Evolutionary conservation across 2,329 filamentous ascomycete genomes (phyloP).

Genomic region (Penicillium corylophilum): DNA sequence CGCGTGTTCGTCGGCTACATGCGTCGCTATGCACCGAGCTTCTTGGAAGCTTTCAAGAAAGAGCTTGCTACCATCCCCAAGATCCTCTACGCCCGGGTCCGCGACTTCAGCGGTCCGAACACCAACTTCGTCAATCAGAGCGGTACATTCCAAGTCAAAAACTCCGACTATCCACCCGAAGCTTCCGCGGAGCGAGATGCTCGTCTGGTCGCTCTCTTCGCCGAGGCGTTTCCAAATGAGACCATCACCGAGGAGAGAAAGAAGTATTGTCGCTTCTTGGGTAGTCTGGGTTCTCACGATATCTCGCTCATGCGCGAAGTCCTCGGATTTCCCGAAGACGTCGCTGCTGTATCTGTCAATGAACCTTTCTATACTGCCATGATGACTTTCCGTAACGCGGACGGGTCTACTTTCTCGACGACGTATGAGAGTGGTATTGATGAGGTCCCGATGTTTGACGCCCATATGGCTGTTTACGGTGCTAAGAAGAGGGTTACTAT

Average conservation of each 20-base stretch:
- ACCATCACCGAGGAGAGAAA: slow-evolving; percentile 15
- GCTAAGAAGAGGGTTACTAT: slow-evolving; percentile 16
- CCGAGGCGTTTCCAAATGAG: slow-evolving; percentile 13
- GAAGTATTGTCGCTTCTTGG: slow-evolving; percentile 19
- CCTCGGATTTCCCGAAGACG: slow-evolving; percentile 12
- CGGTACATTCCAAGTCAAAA: slow-evolving; percentile 16
- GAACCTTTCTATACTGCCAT: slow-evolving; percentile 20
- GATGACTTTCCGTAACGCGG: slow-evolving; percentile 13
- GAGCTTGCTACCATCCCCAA: slow-evolving; percentile 13
- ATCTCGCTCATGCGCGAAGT: slow-evolving; percentile 19
- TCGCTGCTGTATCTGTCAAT: slow-evolving; percentile 12
- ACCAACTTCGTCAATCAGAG: slow-evolving; percentile 15
- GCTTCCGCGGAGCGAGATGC: slow-evolving; percentile 11
- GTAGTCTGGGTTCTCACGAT: slow-evolving; percentile 17
- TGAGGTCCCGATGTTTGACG: slow-evolving; percentile 16
- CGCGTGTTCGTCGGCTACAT: slow-evolving; percentile 22
- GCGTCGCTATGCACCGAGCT: slow-evolving; percentile 17
- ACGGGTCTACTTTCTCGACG: slow-evolving; percentile 12
- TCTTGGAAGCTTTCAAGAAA: slow-evolving; percentile 16
- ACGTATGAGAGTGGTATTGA: slow-evolving; percentile 21
- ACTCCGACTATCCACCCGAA: slow-evolving; percentile 8
- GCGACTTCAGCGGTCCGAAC: slow-evolving; percentile 19
- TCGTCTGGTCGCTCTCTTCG: slow-evolving; percentile 10
- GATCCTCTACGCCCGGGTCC: slow-evolving; percentile 17
- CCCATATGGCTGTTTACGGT: slow-evolving; percentile 16